Conservation (phyloP, 768 basidiomycete genomes). For the Rhodosporidiobolus odoratus region DNA sequence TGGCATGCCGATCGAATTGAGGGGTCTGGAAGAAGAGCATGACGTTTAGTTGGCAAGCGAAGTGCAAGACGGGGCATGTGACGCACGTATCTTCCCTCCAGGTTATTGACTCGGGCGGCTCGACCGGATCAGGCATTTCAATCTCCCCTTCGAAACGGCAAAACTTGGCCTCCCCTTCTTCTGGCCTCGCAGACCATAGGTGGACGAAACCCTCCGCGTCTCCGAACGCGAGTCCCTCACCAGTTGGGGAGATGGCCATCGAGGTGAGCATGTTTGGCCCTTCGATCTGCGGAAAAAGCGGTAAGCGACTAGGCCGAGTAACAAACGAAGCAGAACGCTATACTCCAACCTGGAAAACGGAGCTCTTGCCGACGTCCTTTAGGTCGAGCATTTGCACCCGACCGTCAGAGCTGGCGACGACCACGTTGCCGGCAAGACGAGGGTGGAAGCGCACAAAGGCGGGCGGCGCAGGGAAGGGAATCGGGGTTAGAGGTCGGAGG, state of each 20-base stretch:
- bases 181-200: slow-evolving; percentile 66
- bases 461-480: slow-evolving; percentile 80
- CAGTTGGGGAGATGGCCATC: slow-evolving; percentile 73
- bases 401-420: slow-evolving; percentile 72
- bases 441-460: slow-evolving; percentile 78
- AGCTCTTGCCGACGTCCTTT: slow-evolving; percentile 59
- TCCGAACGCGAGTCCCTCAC: slow-evolving; percentile 87
- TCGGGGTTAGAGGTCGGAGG: slow-evolving; percentile 72
- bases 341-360: slow-evolving; percentile 66
- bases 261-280: slow-evolving; percentile 68
- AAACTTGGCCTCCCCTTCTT: slow-evolving; percentile 59
- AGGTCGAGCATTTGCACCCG: slow-evolving; percentile 80
- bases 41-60: not conserved
- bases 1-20: slow-evolving; percentile 84
- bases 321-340: not conserved
- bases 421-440: slow-evolving; percentile 65
- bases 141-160: slow-evolving; percentile 84
- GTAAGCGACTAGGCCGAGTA: not conserved
- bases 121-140: slow-evolving; percentile 75
- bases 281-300: slow-evolving; percentile 39
- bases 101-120: slow-evolving; percentile 62
- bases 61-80: not conserved
- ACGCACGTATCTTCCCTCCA: slow-evolving; percentile 78
- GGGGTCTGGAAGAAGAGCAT: slow-evolving; percentile 56
- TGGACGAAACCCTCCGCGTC: slow-evolving; percentile 80